phyloP scores from a whole-genome alignment of 306 rosid genomes.

The Prosopis cineraria region DNA sequence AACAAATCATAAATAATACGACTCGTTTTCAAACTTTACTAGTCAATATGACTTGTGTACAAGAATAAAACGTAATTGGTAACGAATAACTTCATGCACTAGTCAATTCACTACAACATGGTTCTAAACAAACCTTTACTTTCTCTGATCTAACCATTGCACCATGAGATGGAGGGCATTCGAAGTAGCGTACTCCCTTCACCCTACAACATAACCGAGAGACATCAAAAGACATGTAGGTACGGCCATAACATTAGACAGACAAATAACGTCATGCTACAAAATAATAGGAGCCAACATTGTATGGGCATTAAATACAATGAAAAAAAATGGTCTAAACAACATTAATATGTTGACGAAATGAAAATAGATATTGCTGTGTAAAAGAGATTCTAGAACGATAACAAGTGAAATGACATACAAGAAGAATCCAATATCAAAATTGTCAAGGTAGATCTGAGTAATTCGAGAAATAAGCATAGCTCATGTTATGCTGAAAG shows the following conservation, averaged over 20 bases:
- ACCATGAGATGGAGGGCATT: constrained; percentile 81
- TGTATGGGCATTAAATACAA: not conserved
- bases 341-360: not conserved
- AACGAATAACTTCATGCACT: too few species aligned
- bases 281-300: not conserved
- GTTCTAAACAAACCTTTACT: constrained; percentile 68
- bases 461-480: too few species aligned
- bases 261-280: not conserved
- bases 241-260: not conserved
- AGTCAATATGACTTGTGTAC: not conserved
- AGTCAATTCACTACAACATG: not conserved
- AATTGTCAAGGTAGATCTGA: too few species aligned
- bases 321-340: not conserved
- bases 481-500: not conserved
- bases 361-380: not conserved
- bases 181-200: constrained; percentile 79
- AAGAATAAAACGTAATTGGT: not conserved
- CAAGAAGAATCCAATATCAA: not conserved
- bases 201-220: constrained; percentile 55
- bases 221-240: constrained; percentile 10
- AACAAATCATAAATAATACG: too few species aligned
- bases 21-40: too few species aligned
- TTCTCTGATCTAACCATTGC: constrained; percentile 89
- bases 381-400: too few species aligned
- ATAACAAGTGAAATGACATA: not conserved